Evolutionary conservation across 108 stramenopile species (phyloP), one percentile per base, ranked within the genome.

Genomic region (Thalassiosira profunda): DNA sequence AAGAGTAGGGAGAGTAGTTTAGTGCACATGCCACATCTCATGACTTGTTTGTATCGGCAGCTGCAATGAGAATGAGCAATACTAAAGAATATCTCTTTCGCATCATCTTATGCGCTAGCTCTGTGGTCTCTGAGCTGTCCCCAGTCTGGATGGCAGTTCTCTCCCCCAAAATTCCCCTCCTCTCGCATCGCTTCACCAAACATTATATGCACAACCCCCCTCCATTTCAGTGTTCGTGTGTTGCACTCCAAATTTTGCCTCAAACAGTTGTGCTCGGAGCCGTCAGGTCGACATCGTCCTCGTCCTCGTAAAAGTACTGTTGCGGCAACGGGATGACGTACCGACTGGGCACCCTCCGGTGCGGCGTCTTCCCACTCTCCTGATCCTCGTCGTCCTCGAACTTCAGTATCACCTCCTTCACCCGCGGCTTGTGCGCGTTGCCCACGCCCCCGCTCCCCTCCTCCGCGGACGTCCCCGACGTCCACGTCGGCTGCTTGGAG

Each of bases 361-460:
- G 91, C 7, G 97, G 97, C 25, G 97, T 98, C 41, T 86, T 77
- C 18, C 97, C 98, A 31, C 72, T 70, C 14, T 85, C 78, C 44
- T 93, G 84, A 72, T 97, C 97, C 31, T 96, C 95, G 75, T 99
- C 98, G 72, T 97, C 95, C 61, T 97, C 95, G 69, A 98, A 98
- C 67, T 96, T 94, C 57, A 99, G 79, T 54, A 97, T 90, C 34
- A 98, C 93, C 55, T 98, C 97, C 70, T 95, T 87, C 40, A 93
- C 87, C 20, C 77, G 62, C 9, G 95, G 92, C 49, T 92, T 90
- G 23, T 61, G 59, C 11, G 54, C 72, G 38, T 60, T 74, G 9
- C 72, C 65, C 24, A 60, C 69, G 2, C 76, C 76, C 15, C 68
- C 67, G 20, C 58, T 36, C 0, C 60, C 51, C 29, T 58, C 75